Evolutionary conservation across 2,329 filamentous ascomycete species (phyloP), one percentile per base, ranked within the genome.

Genomic region (Sporothrix phasma): DNA sequence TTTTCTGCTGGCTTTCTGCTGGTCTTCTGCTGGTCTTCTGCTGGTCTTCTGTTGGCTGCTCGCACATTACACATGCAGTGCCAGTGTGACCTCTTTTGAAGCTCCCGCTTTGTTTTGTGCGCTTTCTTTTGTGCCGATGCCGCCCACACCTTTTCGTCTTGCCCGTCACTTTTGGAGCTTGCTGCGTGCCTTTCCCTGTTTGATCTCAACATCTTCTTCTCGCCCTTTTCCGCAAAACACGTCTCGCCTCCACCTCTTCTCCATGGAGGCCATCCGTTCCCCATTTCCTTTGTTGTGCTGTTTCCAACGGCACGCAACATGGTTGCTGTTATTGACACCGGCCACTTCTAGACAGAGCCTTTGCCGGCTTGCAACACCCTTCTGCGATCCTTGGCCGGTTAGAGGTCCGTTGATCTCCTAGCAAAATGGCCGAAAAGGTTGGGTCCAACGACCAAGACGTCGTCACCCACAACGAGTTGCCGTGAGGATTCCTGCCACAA

Each of bases 391-490:
- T 39, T 39, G 51, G 51, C 51, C 19, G 19, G 19, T 24, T 56
- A 39, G 34, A 31, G 51, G 17, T 37, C 31, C n/a, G 7, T 37
- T 15, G 31, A 56, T 31, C 31, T 56, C 31, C 51, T 7, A 4
- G 29, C 5, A 63, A 45, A 2, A 65, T 65, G 64, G 24, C 59
- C 46, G 59, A 62, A 43, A 66, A 66, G 43, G 24, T 58, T 37
- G 10, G 13, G 17, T 58, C 58, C 41, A 62, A 64, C 56, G 63
- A 64, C 56, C 34, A 61, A 19, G 22, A 24, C 19, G 47, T 10
- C 43, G 47, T 46, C 17, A 43, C 13, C 49, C 63, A 65, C 6
- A 11, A 39, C n/a, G 63, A 65, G 24, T 47, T 29, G 22, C 54
- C 63, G 63, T 64, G 24, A 13, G 63, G n/a, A n/a, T 64, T 19